Base-by-base conservation (phyloP, 306 rosid genomes). In the Styphnolobium japonicum region DNA sequence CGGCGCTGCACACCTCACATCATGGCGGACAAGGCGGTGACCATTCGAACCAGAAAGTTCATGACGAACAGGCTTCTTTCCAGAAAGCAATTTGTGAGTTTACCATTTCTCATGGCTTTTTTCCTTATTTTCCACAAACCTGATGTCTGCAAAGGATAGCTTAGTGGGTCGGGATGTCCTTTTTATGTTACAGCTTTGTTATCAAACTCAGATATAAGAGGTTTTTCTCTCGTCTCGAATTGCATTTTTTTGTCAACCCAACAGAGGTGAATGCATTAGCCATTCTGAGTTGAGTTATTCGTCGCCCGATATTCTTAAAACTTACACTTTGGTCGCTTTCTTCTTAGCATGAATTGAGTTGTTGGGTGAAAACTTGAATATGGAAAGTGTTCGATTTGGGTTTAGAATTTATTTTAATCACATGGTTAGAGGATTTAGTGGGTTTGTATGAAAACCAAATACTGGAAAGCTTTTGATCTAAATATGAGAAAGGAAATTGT, bases 21-120 rank as follows among this genome's bases (percentile, higher is more conserved):
- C 61, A 94, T 94, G 98, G 98, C 97, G 75, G 97, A 94, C 42
- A 94, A 94, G 79, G 94, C 97, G 0, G 97, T 94, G 1, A 92
- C 97, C 6, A 91, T 94, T 48, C 88, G 98, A 18, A 94, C 98
- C 61, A 69, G 97, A 22, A 94, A 94, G 83, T 94, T 94, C 82
- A 91, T 94, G 97, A 92, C 98, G 19, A 94, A 94, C 82, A 80
- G 98, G 53, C 97, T 94, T 15, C 94, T 94, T 36, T 89, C 98
- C 46, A 83, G 97, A 42, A 94, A 94, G 87, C 98, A 94, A 72
- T 94, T 94, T 62, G 98, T 94, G 23, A 83, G 97, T 86, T 7
- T 80, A 11, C 66, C 67, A 1, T 3, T 18, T 45, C 4, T 33
- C 22, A 4, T 1, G 1, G 1, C 4, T 27, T 40, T 0, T 22